Base-by-base conservation (phyloP, 495 filamentous ascomycete species). In the Penicillium turbatum region DNA sequence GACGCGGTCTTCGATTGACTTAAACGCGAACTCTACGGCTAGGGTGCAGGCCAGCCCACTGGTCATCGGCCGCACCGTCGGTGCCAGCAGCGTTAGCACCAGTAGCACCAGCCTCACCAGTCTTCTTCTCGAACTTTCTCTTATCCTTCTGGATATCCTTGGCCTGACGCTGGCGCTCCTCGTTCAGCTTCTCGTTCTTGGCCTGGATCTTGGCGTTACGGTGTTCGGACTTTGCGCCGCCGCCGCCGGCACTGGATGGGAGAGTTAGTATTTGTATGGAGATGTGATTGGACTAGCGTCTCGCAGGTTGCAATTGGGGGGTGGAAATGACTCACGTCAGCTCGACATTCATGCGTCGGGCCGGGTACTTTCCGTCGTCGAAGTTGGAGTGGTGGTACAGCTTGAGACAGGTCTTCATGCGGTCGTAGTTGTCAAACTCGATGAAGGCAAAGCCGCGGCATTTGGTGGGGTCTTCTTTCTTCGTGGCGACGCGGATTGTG, bases 361-460 rank as follows among this genome's bases (percentile, higher is more conserved):
- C 65, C 6, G 79, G 74, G 52, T 74, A 77, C 48, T 74, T 76
- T 34, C 82, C 83, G 60, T 90, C 87, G 54, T 89, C 79, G 64
- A 97, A 96, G 43, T 72, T 79, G 54, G 83, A 87, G 70, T 96
- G 90, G 71, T 98, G 92, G 67, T 90, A 89, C 43, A 88, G 79
- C 67, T 88, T 86, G 57, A 98, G 76, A 62, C 89, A 95, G 42
- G 89, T 92, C 79, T 95, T 87, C 91, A 97, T 95, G 65, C 86
- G 83, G 71, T 96, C 90, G 73, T 83, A 96, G 42, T 82, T 75
- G 53, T 84, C 86, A 60, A 98, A 97, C 71, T 98, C 93, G 54
- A 98, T 76, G 70, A 98, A 98, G 4, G 90, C 93, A 56, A 86
- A 88, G 29, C 93, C 93, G 59, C 89, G 90, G 54, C 84, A 88